These are phyloP conservation scores for Ilex asprella DNA, from an alignment of 257 asterid genomes.

Conservation along the genomic window DNA sequence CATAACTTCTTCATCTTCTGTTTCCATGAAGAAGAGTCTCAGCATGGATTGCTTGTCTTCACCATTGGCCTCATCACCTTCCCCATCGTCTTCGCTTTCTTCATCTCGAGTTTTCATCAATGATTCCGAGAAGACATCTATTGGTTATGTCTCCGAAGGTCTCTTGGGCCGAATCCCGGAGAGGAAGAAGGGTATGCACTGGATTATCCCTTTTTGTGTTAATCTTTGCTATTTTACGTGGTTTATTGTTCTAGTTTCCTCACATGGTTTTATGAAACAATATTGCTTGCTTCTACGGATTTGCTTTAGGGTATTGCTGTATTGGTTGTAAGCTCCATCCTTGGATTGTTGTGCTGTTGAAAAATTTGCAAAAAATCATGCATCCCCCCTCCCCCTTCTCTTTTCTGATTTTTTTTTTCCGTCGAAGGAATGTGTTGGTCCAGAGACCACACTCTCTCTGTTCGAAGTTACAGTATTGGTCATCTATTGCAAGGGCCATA, in stretches of 20 bases:
- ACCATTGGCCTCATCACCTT: constrained; percentile 26
- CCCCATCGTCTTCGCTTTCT: constrained; percentile 33
- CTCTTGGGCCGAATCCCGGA: constrained; percentile 33
- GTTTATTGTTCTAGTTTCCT: too few species aligned
- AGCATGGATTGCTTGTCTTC: constrained; percentile 55
- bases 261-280: too few species aligned
- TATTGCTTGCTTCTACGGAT: too few species aligned
- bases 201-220: neutral
- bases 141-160: constrained; percentile 56
- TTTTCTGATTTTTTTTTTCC: too few species aligned
- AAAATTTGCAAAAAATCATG: too few species aligned
- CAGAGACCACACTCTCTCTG: too few species aligned
- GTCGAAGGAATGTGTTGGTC: neutral
- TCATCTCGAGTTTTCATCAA: constrained; percentile 24
- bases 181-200: constrained; percentile 55
- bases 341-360: too few species aligned
- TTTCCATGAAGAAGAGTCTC: constrained; percentile 58
- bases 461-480: too few species aligned
- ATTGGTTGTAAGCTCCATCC: too few species aligned
- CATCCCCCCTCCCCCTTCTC: too few species aligned
- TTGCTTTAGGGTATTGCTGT: neutral
- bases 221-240: neutral
- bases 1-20: constrained; percentile 21
- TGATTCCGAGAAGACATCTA: constrained; percentile 24
- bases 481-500: too few species aligned